These are phyloP conservation scores for Cercospora sojina DNA, from an alignment of 2,329 filamentous ascomycete species.

Conservation along the genomic window DNA sequence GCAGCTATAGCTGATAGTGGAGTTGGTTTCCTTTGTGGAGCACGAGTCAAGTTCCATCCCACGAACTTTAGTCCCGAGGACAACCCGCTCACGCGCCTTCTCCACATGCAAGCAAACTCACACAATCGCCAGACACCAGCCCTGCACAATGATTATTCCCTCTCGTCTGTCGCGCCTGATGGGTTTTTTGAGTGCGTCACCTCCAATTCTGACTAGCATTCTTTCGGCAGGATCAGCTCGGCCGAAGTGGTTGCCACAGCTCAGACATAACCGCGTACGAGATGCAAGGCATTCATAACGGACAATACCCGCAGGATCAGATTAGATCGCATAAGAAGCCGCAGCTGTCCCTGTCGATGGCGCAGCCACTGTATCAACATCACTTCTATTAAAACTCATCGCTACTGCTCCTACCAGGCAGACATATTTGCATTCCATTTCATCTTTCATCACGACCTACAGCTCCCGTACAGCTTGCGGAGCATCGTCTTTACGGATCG, in stretches of 20 bases:
- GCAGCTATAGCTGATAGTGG: constrained; percentile 2
- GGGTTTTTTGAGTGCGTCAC: background rate
- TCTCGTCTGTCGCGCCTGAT: background rate
- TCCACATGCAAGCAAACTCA: constrained; percentile 4
- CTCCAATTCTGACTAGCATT: background rate
- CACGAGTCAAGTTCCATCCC: constrained; percentile 4
- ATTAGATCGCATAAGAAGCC: constrained; percentile 23
- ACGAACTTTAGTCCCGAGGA: constrained; percentile 3
- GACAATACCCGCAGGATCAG: constrained; percentile 15
- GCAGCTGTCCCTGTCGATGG: constrained; percentile 13
- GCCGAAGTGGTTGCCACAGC: background rate
- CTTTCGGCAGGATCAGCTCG: background rate
- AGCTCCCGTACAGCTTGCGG: background rate
- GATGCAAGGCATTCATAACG: background rate
- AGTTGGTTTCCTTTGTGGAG: background rate
- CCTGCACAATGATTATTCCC: background rate
- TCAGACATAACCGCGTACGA: constrained; percentile 1
- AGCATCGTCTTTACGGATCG: background rate
- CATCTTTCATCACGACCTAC: background rate
- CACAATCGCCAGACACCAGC: background rate
- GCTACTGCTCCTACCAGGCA: background rate
- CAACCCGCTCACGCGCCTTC: background rate
- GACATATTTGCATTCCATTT: background rate
- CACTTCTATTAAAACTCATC: background rate
- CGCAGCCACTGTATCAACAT: constrained; percentile 12